Conservation (phyloP, 345 rosid species). For the Toxicodendron radicans region DNA sequence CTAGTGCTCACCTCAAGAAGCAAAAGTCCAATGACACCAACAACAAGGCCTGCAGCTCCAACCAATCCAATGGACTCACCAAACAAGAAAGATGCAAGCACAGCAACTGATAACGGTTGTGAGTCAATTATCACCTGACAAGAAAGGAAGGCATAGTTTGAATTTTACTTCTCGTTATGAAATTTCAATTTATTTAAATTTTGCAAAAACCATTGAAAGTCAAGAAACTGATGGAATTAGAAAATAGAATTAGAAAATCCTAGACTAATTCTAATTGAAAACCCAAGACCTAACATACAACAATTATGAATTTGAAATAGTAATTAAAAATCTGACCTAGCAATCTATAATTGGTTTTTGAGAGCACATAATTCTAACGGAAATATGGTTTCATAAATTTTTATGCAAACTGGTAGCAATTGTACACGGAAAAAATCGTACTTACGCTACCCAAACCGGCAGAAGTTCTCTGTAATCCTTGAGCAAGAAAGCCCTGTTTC, state of each 20-base stretch:
- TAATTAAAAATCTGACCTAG: too few species aligned
- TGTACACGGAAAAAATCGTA: constrained; percentile 10
- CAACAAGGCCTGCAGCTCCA: constrained; percentile 74
- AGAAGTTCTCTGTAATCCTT: constrained; percentile 87
- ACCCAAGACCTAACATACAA: too few species aligned
- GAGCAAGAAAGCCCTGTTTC: constrained; percentile 81
- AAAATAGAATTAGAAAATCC: too few species aligned
- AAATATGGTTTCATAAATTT: too few species aligned
- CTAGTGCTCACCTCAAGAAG: constrained; percentile 70
- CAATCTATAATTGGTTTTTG: too few species aligned
- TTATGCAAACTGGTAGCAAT: neutral
- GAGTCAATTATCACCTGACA: constrained; percentile 91
- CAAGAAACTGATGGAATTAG: too few species aligned
- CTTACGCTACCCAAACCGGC: constrained; percentile 93
- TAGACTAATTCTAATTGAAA: too few species aligned
- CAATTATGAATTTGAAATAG: too few species aligned
- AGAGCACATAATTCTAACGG: too few species aligned
- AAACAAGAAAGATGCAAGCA: constrained; percentile 77
- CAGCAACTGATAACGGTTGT: constrained; percentile 86
- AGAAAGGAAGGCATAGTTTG: neutral
- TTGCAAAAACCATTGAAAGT: too few species aligned
- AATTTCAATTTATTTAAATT: too few species aligned
- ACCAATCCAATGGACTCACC: constrained; percentile 81
- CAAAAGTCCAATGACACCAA: constrained; percentile 83
- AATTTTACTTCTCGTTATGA: too few species aligned